phyloP scores from a whole-genome alignment of 1,139 yeast species.

The Taiozyma sp. region DNA sequence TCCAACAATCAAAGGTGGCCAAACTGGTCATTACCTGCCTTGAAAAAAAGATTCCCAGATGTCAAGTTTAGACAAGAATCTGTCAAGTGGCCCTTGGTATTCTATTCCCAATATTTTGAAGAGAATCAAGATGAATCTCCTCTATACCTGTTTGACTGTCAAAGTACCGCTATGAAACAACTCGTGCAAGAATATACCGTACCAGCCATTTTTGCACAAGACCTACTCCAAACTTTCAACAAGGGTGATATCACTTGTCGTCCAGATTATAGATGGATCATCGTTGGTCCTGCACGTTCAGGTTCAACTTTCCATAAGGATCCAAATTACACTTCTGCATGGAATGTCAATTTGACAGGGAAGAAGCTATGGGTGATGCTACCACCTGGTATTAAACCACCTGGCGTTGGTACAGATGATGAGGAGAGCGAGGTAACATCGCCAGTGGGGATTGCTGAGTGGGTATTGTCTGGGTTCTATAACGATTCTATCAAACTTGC shows the following conservation, averaged over 20 bases:
- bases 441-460: slow-evolving; percentile 86
- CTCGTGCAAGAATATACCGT: slow-evolving; percentile 47
- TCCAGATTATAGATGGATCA: slow-evolving; percentile 90
- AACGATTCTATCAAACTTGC: slow-evolving; percentile 43
- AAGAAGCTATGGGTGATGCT: slow-evolving; percentile 85
- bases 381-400: slow-evolving; percentile 72
- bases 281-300: slow-evolving; percentile 72
- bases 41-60: slow-evolving; percentile 49
- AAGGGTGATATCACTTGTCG: slow-evolving; percentile 36
- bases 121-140: slow-evolving; percentile 76
- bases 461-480: slow-evolving; percentile 80
- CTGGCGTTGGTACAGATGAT: slow-evolving; percentile 75
- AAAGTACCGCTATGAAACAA: slow-evolving; percentile 54
- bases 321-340: slow-evolving; percentile 86
- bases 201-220: slow-evolving; percentile 49
- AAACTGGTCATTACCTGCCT: slow-evolving; percentile 48
- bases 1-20: slow-evolving; percentile 50
- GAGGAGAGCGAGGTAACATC: slow-evolving; percentile 89
- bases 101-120: slow-evolving; percentile 56
- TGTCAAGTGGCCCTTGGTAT: slow-evolving; percentile 67
- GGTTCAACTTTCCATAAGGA: slow-evolving; percentile 93
- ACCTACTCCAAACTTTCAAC: slow-evolving; percentile 23
- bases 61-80: slow-evolving; percentile 77
- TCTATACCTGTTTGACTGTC: slow-evolving; percentile 78
- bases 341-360: slow-evolving; percentile 79